Evolutionary conservation across 495 filamentous ascomycete species (phyloP), one percentile per base, ranked within the genome.

Genomic region (Hyphodiscus hymeniophilus): DNA sequence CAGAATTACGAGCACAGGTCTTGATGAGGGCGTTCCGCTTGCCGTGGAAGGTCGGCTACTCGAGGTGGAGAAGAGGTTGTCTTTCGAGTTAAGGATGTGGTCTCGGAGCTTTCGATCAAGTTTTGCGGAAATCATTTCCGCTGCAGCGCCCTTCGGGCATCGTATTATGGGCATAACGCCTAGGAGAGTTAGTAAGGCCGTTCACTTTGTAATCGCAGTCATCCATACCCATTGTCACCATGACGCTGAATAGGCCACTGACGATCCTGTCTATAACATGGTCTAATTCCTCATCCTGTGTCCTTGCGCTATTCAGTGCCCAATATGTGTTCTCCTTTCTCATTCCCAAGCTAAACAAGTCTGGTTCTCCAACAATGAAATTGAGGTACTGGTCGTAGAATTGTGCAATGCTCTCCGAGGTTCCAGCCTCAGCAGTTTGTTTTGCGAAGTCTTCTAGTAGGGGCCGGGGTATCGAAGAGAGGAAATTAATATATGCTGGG

Each of bases 301-400:
- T 91, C 57, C 88, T 81, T 8, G 83, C 82, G 63, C 91, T 96
- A 67, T 97, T 98, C 61, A 98, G 73, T 24, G 87, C 87, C 79
- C 87, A 90, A 64, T 97, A 99, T 23, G 87, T 75, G 43, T 76
- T 74, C 24, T 75, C 85, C 60, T 94, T 89, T 49, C 89, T 84
- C 67, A 97, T 80, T 2, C 88, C 88, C 38, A 99, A 69, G 58
- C 87, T 95, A 64, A 99, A 99, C 0, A 97, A 72, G 63, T 97
- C 92, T 1, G 92, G 91, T 65, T 99, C 94, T 13, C 82, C 84
- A 38, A 96, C 91, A 47, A 97, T 85, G 62, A 97, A 99, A 61
- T 99, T 99, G 32, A 99, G 75, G 50, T 97, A 96, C 60, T 99
- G 94, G 61, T 99, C 94, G 57, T 83, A 99, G 28, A 99, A 81